phyloP scores from a whole-genome alignment of 1,139 yeast species.

The Tardiomyces blankii region DNA sequence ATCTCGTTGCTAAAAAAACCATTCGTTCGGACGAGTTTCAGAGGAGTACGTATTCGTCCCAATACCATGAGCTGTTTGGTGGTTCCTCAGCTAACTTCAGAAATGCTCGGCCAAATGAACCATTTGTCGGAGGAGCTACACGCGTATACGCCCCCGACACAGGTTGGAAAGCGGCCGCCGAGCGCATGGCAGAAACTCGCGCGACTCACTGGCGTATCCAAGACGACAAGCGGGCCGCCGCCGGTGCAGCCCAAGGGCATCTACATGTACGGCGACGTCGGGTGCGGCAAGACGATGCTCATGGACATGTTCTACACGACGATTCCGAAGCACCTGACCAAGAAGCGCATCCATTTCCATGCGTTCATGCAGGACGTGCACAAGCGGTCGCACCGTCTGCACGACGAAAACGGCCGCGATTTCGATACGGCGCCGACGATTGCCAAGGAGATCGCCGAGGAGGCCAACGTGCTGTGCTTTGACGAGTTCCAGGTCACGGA shows the following conservation, averaged over 20 bases:
- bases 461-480: constrained; percentile 73
- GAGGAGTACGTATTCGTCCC: constrained; percentile 10
- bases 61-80: too few relatives aligned
- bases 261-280: constrained; percentile 92
- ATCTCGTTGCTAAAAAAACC: constrained; percentile 39
- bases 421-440: constrained; percentile 76
- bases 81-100: too few relatives aligned
- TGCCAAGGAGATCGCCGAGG: constrained; percentile 72
- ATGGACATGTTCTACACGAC: constrained; percentile 91
- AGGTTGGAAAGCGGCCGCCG: too few relatives aligned
- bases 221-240: neutral
- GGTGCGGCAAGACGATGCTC: constrained; percentile 96
- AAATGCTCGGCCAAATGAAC: constrained; percentile 9
- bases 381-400: constrained; percentile 72
- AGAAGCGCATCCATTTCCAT: constrained; percentile 82
- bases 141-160: too few relatives aligned
- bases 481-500: constrained; percentile 92
- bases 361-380: constrained; percentile 94
- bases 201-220: too few relatives aligned
- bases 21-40: constrained; percentile 61
- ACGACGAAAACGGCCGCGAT: constrained; percentile 48
- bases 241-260: constrained; percentile 60
- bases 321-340: constrained; percentile 64
- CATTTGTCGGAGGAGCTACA: constrained; percentile 16
- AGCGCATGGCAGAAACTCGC: too few relatives aligned